Evolutionary conservation across 2,329 filamentous ascomycete species (phyloP).

Genomic region (Pseudovirgaria hyperparasitica): DNA sequence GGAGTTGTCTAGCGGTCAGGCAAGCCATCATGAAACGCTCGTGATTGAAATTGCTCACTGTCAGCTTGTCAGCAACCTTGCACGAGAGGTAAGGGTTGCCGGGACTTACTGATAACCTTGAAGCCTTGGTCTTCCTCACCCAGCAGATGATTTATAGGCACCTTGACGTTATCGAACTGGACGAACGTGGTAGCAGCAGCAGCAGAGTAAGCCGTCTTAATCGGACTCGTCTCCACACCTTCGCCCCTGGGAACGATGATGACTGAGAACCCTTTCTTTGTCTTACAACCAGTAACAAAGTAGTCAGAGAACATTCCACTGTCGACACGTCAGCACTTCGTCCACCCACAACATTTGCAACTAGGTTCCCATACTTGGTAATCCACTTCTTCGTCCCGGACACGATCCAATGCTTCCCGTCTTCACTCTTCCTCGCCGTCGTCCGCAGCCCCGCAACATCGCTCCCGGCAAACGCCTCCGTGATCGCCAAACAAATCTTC

Average conservation of each 20-base stretch:
- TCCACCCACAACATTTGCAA: constrained; percentile 34
- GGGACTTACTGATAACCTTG: constrained; percentile 48
- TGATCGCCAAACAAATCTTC: constrained; percentile 81
- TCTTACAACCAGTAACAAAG: constrained; percentile 70
- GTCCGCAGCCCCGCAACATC: constrained; percentile 73
- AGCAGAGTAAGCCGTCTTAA: constrained; percentile 72
- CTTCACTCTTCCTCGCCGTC: constrained; percentile 41
- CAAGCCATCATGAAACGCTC: constrained; percentile 68
- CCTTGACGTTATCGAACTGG: constrained; percentile 77
- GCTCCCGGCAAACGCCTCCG: constrained; percentile 70
- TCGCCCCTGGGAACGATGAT: constrained; percentile 62
- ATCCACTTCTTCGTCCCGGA: constrained; percentile 80
- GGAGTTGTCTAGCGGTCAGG: constrained; percentile 49
- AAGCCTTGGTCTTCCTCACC: constrained; percentile 81
- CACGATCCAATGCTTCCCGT: constrained; percentile 43
- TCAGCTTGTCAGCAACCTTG: not conserved
- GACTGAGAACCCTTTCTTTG: constrained; percentile 66
- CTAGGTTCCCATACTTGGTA: constrained; percentile 55
- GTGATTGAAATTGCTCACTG: constrained; percentile 74
- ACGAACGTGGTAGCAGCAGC: constrained; percentile 68
- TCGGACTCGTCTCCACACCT: constrained; percentile 61
- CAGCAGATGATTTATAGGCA: constrained; percentile 64
- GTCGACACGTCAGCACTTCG: too few species aligned
- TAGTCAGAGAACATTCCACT: constrained; percentile 69
- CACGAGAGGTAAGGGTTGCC: not conserved